Conservation (phyloP, 768 basidiomycete genomes). For the Trametes elegans region DNA sequence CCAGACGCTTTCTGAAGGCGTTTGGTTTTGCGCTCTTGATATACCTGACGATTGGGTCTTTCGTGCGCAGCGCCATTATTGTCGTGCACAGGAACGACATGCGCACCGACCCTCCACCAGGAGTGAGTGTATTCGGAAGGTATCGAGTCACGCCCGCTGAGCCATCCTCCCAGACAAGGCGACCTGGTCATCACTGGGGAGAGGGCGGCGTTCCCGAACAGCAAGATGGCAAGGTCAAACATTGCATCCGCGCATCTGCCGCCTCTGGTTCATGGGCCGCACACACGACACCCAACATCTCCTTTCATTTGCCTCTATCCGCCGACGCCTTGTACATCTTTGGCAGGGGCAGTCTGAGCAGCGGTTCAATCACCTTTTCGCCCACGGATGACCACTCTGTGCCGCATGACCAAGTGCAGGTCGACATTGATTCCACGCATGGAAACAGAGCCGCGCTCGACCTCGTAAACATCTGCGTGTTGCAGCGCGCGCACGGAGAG, state of each 20-base stretch:
- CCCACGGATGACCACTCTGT: conserved; percentile 2
- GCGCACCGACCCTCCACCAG: too few species aligned
- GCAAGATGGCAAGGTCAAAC: conserved; percentile 21
- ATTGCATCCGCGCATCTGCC: conserved; percentile 10
- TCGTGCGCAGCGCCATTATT: conserved; percentile 12
- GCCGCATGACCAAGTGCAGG: conserved; percentile 2
- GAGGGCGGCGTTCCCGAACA: conserved; percentile 4
- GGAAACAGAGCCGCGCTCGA: neutral
- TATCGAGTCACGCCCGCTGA: neutral
- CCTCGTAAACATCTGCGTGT: conserved; percentile 15
- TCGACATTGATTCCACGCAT: conserved; percentile 16
- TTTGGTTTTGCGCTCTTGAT: conserved; percentile 22
- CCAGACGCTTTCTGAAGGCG: conserved; percentile 22
- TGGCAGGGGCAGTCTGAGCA: conserved; percentile 8
- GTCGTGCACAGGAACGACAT: neutral
- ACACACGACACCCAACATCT: neutral
- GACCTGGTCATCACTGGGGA: too few species aligned
- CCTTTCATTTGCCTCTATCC: conserved; percentile 17
- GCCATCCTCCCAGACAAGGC: too few species aligned
- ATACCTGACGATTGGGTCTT: conserved; percentile 9
- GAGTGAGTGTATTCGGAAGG: neutral
- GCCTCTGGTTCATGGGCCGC: neutral
- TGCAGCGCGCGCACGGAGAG: conserved; percentile 17
- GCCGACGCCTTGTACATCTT: conserved; percentile 22
- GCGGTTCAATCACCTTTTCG: conserved; percentile 16